Evolutionary conservation across 371 early-diverging fungal species (phyloP).

Genomic region (Mucor sp.): DNA sequence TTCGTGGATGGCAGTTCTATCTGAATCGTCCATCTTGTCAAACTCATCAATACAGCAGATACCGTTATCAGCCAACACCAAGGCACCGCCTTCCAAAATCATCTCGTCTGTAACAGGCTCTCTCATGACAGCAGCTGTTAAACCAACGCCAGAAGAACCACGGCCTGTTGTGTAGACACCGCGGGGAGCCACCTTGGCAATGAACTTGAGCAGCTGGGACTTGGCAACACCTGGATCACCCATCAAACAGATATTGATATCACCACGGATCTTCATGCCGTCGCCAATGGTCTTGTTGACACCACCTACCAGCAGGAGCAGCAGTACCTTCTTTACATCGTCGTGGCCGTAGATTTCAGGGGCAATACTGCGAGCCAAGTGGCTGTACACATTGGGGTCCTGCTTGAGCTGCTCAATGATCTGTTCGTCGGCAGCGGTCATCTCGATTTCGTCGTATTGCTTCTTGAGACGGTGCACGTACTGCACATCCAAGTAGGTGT

Average conservation of each 20-base stretch:
- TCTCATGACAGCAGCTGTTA: conserved; percentile 88
- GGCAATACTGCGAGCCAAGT: conserved; percentile 91
- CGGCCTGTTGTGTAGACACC: conserved; percentile 95
- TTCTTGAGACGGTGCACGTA: conserved; percentile 86
- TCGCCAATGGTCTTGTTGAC: conserved; percentile 84
- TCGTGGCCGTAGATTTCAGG: conserved; percentile 98
- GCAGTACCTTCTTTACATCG: conserved; percentile 93
- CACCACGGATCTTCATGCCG: conserved; percentile 93
- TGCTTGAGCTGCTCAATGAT: conserved; percentile 64
- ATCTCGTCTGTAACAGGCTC: conserved; percentile 89
- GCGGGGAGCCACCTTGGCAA: conserved; percentile 84
- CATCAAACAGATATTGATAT: conserved; percentile 97
- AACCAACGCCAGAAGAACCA: conserved; percentile 94
- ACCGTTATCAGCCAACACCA: conserved; percentile 91
- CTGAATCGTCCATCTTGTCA: conserved; percentile 91
- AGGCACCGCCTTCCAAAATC: conserved; percentile 92
- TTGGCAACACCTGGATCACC: conserved; percentile 99
- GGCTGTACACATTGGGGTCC: conserved; percentile 81
- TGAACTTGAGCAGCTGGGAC: conserved; percentile 89
- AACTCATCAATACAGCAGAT: conserved; percentile 97
- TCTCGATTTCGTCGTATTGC: conserved; percentile 82
- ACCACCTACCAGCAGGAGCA: conserved; percentile 91
- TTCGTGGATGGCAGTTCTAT: conserved; percentile 92
- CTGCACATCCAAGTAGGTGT: conserved; percentile 94
- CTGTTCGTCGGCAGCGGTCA: conserved; percentile 63